Conservation (phyloP, 768 basidiomycete species). For the Flagelloscypha sp. region DNA sequence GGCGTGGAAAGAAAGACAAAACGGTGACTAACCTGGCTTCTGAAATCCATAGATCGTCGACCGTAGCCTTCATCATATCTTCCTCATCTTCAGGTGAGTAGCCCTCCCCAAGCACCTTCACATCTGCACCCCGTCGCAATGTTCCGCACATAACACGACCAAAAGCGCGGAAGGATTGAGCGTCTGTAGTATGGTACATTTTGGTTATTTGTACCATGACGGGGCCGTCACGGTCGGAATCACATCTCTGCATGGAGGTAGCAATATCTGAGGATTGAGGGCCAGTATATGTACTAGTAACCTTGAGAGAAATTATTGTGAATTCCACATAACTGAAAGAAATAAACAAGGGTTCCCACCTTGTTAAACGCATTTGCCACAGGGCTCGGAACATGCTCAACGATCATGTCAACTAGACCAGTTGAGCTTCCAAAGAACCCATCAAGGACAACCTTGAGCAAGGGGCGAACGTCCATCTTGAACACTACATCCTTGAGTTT, state of each 20-base stretch:
- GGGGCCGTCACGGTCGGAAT: conserved; percentile 77
- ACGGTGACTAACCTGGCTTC: conserved; percentile 64
- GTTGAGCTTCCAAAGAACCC: conserved; percentile 93
- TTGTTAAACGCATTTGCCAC: conserved; percentile 49
- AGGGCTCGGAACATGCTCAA: conserved; percentile 84
- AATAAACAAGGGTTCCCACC: conserved; percentile 31
- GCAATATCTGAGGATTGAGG: conserved; percentile 77
- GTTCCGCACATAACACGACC: conserved; percentile 93
- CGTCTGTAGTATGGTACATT: conserved; percentile 93
- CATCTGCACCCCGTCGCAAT: conserved; percentile 66
- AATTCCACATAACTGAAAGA: background rate
- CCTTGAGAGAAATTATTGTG: conserved; percentile 28
- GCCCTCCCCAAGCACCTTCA: conserved; percentile 97
- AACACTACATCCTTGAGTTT: conserved; percentile 86
- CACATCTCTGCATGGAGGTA: conserved; percentile 72
- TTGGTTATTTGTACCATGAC: conserved; percentile 92
- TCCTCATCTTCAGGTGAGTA: conserved; percentile 99
- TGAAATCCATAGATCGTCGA: conserved; percentile 86
- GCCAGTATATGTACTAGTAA: conserved; percentile 82
- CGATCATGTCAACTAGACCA: conserved; percentile 89
- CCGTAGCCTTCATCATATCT: conserved; percentile 81
- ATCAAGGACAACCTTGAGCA: conserved; percentile 86
- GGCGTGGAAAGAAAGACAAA: conserved; percentile 2
- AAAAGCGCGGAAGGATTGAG: conserved; percentile 93
- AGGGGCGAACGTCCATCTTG: conserved; percentile 96